phyloP scores from a whole-genome alignment of 768 basidiomycete genomes.

The Leccinum fibrillosum region DNA sequence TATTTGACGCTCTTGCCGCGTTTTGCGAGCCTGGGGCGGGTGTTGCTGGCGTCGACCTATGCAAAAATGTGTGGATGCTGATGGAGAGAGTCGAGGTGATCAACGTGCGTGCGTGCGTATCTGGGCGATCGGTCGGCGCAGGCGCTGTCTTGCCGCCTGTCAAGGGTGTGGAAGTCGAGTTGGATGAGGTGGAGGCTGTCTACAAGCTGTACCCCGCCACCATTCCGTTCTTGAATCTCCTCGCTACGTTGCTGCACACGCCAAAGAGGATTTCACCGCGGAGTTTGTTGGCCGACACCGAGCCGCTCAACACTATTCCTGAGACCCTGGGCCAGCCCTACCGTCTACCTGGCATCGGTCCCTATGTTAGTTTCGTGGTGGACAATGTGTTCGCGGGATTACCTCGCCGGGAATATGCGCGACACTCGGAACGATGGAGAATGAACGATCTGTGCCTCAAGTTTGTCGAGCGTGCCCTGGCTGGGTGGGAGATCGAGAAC shows the following conservation, averaged over 20 bases:
- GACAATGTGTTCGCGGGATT: slow-evolving; percentile 87
- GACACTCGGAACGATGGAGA: slow-evolving; percentile 78
- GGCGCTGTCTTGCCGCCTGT: slow-evolving; percentile 45
- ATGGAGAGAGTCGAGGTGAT: slow-evolving; percentile 86
- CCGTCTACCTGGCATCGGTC: slow-evolving; percentile 61
- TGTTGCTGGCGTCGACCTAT: slow-evolving; percentile 68
- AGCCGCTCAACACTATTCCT: slow-evolving; percentile 71
- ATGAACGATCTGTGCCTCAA: slow-evolving; percentile 81
- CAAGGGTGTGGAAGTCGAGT: slow-evolving; percentile 80
- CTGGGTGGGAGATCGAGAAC: slow-evolving; percentile 76
- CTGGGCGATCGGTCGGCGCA: slow-evolving; percentile 23
- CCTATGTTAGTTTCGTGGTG: slow-evolving; percentile 82
- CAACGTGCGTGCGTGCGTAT: slow-evolving; percentile 56
- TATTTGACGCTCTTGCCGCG: slow-evolving; percentile 76
- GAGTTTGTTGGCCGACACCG: slow-evolving; percentile 55
- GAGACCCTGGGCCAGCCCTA: slow-evolving; percentile 70
- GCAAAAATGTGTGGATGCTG: slow-evolving; percentile 75
- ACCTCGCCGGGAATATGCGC: slow-evolving; percentile 68
- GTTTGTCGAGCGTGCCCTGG: slow-evolving; percentile 75
- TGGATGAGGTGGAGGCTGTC: slow-evolving; percentile 83
- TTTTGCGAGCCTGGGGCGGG: slow-evolving; percentile 85
- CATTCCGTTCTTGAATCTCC: slow-evolving; percentile 80
- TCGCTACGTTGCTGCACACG: slow-evolving; percentile 80
- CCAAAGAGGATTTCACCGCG: slow-evolving; percentile 67
- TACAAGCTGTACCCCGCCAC: slow-evolving; percentile 84